Base-by-base conservation (phyloP, 1,284 basidiomycete genomes). In the Kalmanozyma brasiliensis region DNA sequence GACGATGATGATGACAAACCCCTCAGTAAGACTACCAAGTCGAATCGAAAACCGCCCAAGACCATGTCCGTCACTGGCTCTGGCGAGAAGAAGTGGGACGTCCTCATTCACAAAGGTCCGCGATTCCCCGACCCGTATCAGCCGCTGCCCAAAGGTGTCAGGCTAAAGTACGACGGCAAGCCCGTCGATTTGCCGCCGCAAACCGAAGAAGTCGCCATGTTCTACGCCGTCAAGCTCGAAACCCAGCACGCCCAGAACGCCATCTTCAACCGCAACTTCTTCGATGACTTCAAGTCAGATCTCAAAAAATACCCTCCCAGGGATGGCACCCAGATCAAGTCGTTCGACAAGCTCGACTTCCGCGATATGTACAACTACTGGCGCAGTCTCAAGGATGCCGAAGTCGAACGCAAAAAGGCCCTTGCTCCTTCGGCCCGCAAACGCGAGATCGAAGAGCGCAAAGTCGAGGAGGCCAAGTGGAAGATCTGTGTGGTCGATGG, bases 61-160 rank as follows among this genome's bases (percentile, higher is more conserved):
- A 36, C 60, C 48, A 72, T 66, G 68, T 62, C 63, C 47, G 57
- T 68, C 52, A 62, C 67, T 19, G 73, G 76, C 37, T 66, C 63
- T 2, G 74, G 75, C 42, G 75, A 74, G 38, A 73, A 78, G 47
- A 87, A 98, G 83, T 98, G 96, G 96, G 88, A 88, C 52, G 94
- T 91, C 10, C 87, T 98, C 43, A 89, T 93, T 79, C 96, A 99
- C 84, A 90, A 88, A 71, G 96, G 94, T 46, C 94, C 98, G 33
- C 87, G 94, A 68, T 99, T 99, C 84, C 95, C 96, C 60, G 93
- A 94, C 44, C 89, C 92, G 0, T 98, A 99, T 81, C 89, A 93
- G 69, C 88, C 91, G 10, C 85, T 98, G 42, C 94, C 96, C 2
- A 84, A 86, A 24, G 79, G 89, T 77, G 88, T 98, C 82, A 96